Conservation (phyloP, 352 stramenopile genomes). For the Globisporangium nunn region DNA sequence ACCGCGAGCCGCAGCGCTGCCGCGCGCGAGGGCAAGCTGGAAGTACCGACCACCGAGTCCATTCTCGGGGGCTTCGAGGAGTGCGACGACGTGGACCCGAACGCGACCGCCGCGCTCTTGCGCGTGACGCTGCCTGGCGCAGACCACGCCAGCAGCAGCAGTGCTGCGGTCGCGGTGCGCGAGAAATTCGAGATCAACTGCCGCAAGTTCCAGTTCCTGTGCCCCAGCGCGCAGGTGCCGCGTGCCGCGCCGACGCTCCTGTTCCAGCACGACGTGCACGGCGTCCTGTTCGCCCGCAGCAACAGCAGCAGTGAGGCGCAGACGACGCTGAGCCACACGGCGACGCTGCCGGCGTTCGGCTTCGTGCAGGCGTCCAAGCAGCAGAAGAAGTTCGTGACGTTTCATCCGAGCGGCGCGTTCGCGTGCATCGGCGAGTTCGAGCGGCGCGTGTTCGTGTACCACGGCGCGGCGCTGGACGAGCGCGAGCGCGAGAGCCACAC, state of each 20-base stretch:
- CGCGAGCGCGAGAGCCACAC: conserved; percentile 33
- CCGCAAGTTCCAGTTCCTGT: conserved; percentile 56
- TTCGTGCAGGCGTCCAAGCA: conserved; percentile 86
- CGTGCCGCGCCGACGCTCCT: conserved; percentile 28
- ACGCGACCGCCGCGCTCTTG: conserved; percentile 53
- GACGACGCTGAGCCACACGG: conserved; percentile 32
- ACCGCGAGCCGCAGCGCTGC: conserved; percentile 16
- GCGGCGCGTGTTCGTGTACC: conserved; percentile 70
- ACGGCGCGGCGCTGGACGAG: conserved; percentile 21
- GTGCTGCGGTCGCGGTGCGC: conserved; percentile 20
- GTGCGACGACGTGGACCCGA: conserved; percentile 70
- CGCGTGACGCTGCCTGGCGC: conserved; percentile 26
- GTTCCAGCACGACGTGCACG: conserved; percentile 82
- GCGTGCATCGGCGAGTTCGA: conserved; percentile 76
- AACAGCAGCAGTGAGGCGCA: conserved; percentile 6
- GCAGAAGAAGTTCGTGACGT: conserved; percentile 80
- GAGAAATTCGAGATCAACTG: conserved; percentile 62
- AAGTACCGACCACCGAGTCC: conserved; percentile 67
- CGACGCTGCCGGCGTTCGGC: conserved; percentile 68
- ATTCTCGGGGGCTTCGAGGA: conserved; percentile 77
- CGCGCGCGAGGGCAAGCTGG: conserved; percentile 30
- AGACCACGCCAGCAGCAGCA: too few relatives aligned
- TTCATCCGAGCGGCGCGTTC: conserved; percentile 41
- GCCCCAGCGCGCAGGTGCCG: conserved; percentile 19
- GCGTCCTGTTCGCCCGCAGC: conserved; percentile 37